These are phyloP conservation scores for Cutaneotrichosporon sp. DNA, from an alignment of 1,284 basidiomycete species.

Conservation along the genomic window DNA sequence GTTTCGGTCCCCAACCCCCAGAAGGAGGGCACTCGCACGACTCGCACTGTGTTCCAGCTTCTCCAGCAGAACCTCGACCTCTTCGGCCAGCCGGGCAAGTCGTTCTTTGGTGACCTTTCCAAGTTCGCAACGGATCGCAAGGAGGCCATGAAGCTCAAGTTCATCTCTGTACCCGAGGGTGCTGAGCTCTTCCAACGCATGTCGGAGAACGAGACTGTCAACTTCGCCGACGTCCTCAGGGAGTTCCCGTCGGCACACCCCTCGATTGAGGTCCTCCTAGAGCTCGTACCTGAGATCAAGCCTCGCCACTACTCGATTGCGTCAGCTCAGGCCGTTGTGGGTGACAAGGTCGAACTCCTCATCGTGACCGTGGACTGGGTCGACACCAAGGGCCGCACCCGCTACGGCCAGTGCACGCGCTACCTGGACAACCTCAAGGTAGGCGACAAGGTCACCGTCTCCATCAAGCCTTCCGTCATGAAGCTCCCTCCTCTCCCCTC, in stretches of 20 bases:
- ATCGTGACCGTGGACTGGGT: constrained; percentile 96
- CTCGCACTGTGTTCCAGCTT: constrained; percentile 89
- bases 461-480: constrained; percentile 98
- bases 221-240: constrained; percentile 81
- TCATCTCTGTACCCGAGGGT: constrained; percentile 92
- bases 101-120: constrained; percentile 86
- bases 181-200: constrained; percentile 90
- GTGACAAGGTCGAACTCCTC: constrained; percentile 86
- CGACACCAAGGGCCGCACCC: constrained; percentile 67
- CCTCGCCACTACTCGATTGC: constrained; percentile 98
- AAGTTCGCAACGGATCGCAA: constrained; percentile 65
- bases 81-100: constrained; percentile 92
- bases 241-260: constrained; percentile 77
- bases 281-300: constrained; percentile 87
- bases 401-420: constrained; percentile 93
- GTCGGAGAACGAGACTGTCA: constrained; percentile 89
- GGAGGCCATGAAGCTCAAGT: constrained; percentile 78
- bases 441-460: constrained; percentile 93
- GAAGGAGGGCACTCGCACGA: constrained; percentile 55
- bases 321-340: constrained; percentile 88
- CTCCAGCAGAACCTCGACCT: constrained; percentile 96
- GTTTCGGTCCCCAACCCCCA: constrained; percentile 70
- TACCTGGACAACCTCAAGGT: constrained; percentile 79
- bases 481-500: constrained; percentile 81
- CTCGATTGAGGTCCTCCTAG: constrained; percentile 75